Evolutionary conservation across 768 basidiomycete genomes (phyloP), one percentile per base, ranked within the genome.

Genomic region (Gautieria morchelliformis): DNA sequence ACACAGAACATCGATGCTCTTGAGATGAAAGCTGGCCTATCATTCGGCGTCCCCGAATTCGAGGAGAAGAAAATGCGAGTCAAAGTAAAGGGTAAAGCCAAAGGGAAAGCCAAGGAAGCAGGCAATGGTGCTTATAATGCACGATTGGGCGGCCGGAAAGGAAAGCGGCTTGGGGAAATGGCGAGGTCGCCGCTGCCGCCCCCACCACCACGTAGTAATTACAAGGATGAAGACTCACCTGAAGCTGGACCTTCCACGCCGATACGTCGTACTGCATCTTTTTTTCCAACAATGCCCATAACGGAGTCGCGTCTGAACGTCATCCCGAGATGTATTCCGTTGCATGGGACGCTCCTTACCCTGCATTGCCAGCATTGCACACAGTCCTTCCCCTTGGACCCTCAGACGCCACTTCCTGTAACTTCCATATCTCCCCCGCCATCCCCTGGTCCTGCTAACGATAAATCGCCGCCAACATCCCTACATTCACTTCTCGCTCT

Each of bases 1-100:
- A 93, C 93, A 0, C 93, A 95, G 74, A 94, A 95, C 70, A 94
- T 94, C 59, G 93, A 95, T 67, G 85, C 84, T 24, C 83, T 95
- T 42, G 93, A 95, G 67, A 75, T 75, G 59, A 92, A 91, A 67
- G 85, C 81, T n/a, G 93, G 93, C 4, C 78, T 95, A 10, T 83
- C 85, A 1, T 89, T 89, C 60, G 91, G 92, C n/a, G 77, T 93
- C 11, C 90, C 91, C 24, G 78, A 79, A 56, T 82, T 80, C 60
- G 78, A 81, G 59, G 77, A 72, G 59, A 81, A 75, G 63, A 78
- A 56, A 59, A 58, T 72, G 63, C 48, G 83, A 79, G 66, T 68
- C 75, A 24, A 76, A 80, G 52, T 70, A 35, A 78, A 77, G 50
- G 64, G 63, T 17, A 69, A 66, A 44, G 50, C 60, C 1, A 61